Evolutionary conservation across 1,284 basidiomycete genomes (phyloP).

Genomic region (Taiwanofungus camphoratus): DNA sequence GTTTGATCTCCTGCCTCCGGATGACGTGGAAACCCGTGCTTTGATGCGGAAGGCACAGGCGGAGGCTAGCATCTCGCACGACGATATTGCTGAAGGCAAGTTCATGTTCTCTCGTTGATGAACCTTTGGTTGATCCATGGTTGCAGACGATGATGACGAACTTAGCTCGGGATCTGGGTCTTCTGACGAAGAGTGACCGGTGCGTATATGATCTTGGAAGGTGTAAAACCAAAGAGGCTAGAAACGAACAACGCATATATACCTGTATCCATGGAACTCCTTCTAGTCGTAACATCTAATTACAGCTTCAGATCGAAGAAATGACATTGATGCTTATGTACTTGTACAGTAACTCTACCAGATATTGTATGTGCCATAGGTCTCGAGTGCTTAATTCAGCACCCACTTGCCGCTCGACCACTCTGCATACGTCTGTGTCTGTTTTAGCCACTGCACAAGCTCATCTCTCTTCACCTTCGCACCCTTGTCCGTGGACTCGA

Average conservation of each 20-base stretch:
- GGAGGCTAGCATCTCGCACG: slow-evolving; percentile 31
- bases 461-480: slow-evolving; percentile 61
- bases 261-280: background rate
- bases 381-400: slow-evolving; percentile 1
- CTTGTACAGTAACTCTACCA: background rate
- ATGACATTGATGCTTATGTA: too few species aligned
- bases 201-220: slow-evolving; percentile 6
- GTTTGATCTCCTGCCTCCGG: slow-evolving; percentile 49
- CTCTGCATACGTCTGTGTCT: slow-evolving; percentile 38
- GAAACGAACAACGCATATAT: slow-evolving; percentile 9
- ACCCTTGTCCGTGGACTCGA: slow-evolving; percentile 61
- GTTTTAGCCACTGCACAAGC: slow-evolving; percentile 67
- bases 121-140: slow-evolving; percentile 2
- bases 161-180: slow-evolving; percentile 28
- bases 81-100: slow-evolving; percentile 38
- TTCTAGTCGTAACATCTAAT: too few species aligned
- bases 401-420: slow-evolving; percentile 39
- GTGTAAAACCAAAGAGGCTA: background rate
- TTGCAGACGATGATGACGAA: slow-evolving; percentile 31
- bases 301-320: too few species aligned
- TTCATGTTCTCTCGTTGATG: background rate
- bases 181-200: slow-evolving; percentile 28
- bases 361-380: background rate
- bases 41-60: slow-evolving; percentile 49
- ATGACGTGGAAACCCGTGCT: slow-evolving; percentile 39